Evolutionary conservation across 140 eudicot species (phyloP).

Genomic region (Bidens hawaiensis): DNA sequence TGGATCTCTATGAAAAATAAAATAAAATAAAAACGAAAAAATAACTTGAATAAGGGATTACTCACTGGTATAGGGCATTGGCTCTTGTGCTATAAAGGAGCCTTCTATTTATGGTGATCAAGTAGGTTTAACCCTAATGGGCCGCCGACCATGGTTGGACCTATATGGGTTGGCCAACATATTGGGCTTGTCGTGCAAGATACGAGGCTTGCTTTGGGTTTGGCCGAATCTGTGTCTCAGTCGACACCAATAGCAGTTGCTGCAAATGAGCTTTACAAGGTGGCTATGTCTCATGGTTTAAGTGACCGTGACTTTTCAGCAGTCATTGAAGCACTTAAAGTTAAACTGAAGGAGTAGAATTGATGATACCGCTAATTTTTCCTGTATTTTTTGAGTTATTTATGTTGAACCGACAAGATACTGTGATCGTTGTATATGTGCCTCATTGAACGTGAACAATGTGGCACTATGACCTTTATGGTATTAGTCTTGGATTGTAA

Average conservation of each 20-base stretch:
- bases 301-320: slow-evolving; percentile 90
- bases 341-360: slow-evolving; percentile 40
- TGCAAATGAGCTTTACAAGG: slow-evolving; percentile 88
- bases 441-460: no score
- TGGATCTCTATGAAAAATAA: no score
- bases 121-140: no score
- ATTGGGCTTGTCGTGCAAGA: slow-evolving; percentile 42
- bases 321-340: slow-evolving; percentile 86
- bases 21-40: no score
- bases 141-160: no score
- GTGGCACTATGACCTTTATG: slow-evolving; percentile 5
- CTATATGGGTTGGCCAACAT: no score
- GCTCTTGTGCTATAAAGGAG: no score
- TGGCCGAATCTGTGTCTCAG: slow-evolving; percentile 89
- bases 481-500: neutral
- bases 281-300: slow-evolving; percentile 70
- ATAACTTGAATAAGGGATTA: no score
- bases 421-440: neutral
- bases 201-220: slow-evolving; percentile 77
- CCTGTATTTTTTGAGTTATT: slow-evolving; percentile 1
- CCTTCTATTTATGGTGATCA: no score
- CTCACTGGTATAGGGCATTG: no score
- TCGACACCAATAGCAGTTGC: slow-evolving; percentile 96
- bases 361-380: neutral
- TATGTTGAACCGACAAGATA: neutral